Base-by-base conservation (phyloP, 2,329 filamentous ascomycete species). In the Ophiosphaerella korrae region DNA sequence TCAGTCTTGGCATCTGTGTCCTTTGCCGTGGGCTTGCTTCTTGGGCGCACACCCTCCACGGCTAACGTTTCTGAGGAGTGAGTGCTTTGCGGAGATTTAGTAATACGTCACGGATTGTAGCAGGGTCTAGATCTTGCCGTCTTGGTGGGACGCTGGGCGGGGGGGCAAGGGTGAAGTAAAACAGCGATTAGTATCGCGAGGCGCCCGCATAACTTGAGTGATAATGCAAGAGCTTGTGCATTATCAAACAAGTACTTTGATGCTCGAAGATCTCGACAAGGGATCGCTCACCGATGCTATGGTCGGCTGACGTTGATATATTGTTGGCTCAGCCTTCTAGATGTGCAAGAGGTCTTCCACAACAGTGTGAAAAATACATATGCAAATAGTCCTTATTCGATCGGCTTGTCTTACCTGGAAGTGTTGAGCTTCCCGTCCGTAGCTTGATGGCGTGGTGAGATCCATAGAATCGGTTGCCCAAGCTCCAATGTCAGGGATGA, bases 181-280 rank as follows among this genome's bases (percentile, higher is more conserved):
- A 62, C 58, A 42, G 46, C 50, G 54, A 55, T 45, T 48, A 53
- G 56, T 60, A 47, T 62, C 56, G 56, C 58, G 58, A 60, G 60
- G 58, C 58, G 58, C 58, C 58, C 45, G 35, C 49, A 45, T 29
- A 42, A 31, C 41, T 18, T 54, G 42, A 48, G 45, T 48, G 57
- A 43, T 51, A 36, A 57, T 50, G 53, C 48, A 43, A 23, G 37
- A 33, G 37, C 18, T 18, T 44, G 42, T 50, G 44, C 45, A 44
- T 39, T 45, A 49, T 36, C 35, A 43, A 40, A 47, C 42, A 36
- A 43, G 45, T 37, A 44, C 33, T 47, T n/a, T 21, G 48, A 18
- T 14, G 36, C 48, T 32, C 43, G 35, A 42, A 29, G 21, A 16
- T 42, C 32, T 8, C 2, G 11, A 42, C 14, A 16, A 32, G 31